Base-by-base conservation (phyloP, 2,329 filamentous ascomycete species). In the Colletotrichum lentis region DNA sequence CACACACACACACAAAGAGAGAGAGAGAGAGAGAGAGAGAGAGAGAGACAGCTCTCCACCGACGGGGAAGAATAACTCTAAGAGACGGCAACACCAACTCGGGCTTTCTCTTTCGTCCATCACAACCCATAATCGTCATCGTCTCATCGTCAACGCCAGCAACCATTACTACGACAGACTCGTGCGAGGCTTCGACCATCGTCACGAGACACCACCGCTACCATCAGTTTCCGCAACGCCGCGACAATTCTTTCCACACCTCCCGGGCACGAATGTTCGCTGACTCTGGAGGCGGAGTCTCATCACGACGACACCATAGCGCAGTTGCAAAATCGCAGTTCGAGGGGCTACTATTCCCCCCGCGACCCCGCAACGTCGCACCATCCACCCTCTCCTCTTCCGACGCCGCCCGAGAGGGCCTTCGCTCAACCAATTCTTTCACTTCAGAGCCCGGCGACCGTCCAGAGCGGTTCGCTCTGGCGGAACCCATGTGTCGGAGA, bases 401-500 rank as follows among this genome's bases (percentile, higher is more conserved):
- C 78, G 77, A 78, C 76, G 77, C 79, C 83, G 84, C 84, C 85
- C 83, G 79, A 77, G 79, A 83, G 84, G 85, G 85, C 83, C 80
- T 80, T 79, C 74, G 77, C 78, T 76, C 76, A 80, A 78, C 83
- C 82, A 83, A 86, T 86, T 84, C 81, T 86, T 80, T 85, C 85
- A 77, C 83, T 87, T 77, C 86, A 86, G 82, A 85, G 79, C 80
- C 84, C 86, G 83, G 87, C 85, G 85, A 84, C 86, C 88, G 88
- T 89, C 88, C 87, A 89, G 89, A 87, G 89, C 88, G 88, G 83
- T 81, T 86, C 85, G 89, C 88, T 91, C 89, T 91, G 89, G 89
- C 88, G 88, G 88, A 85, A 88, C 87, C 88, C 86, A 91, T 91
- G 88, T 81, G 86, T 86, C 81, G 86, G 84, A 84, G 87, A 82